Base-by-base conservation (phyloP, 139 green algal species). In the Penium margaritaceum region DNA sequence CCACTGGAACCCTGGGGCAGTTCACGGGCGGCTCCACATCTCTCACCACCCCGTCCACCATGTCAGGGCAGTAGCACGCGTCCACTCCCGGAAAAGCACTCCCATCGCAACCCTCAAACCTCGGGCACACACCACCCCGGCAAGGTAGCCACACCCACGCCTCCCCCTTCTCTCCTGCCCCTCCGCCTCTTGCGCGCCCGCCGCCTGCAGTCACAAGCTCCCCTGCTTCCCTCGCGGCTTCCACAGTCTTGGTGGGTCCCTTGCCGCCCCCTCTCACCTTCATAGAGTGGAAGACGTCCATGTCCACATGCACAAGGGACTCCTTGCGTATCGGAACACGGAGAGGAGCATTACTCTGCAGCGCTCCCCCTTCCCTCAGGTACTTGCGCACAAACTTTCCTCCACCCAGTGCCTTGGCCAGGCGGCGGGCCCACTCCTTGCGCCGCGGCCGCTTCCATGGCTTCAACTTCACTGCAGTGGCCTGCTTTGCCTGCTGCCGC, bases 331-430 rank as follows among this genome's bases (percentile, higher is more conserved):
- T 21, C 47, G 47, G 4, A 5, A n/a, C 6, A n/a, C 9, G 27
- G 47, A 58, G 47, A 5, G 47, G 27, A n/a, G n/a, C 29, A n/a
- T n/a, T 58, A n/a, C 47, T n/a, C 47, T n/a, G n/a, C n/a, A n/a
- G 47, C 29, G 47, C 47, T 58, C 5, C 29, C 47, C 47, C 47
- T n/a, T 21, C 9, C 29, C n/a, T 58, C 47, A 58, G 47, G 47
- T 58, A 58, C 47, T n/a, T 21, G n/a, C 47, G 12, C 14, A n/a
- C 47, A 58, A n/a, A n/a, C n/a, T n/a, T n/a, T 58, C 47, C n/a
- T n/a, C n/a, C 47, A 58, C 47, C 47, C 47, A 58, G n/a, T 21
- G 47, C 47, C 29, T 58, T n/a, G 27, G 47, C 47, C 47, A 58
- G 47, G n/a, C 47, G 47, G 27, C 47, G 47, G n/a, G 27, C 47